Base-by-base conservation (phyloP, 2,329 filamentous ascomycete species). In the Aspergillus niger region DNA sequence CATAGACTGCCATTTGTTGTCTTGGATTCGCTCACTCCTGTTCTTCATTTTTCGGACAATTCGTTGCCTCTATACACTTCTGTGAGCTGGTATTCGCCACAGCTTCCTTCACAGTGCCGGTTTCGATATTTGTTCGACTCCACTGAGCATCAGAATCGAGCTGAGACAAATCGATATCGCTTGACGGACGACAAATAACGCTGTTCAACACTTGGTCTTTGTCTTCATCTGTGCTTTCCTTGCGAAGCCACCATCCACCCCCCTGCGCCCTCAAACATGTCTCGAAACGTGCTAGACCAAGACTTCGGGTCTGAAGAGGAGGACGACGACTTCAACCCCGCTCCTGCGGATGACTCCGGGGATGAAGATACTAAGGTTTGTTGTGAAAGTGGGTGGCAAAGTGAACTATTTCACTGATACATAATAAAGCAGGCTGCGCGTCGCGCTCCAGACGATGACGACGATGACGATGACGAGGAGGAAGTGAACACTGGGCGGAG, bases 281-380 rank as follows among this genome's bases (percentile, higher is more conserved):
- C 77, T 71, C 76, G 77, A 47, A 79, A 80, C 61, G 75, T 84
- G 65, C 67, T 82, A 20, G 78, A 83, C 66, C 77, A 83, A 51
- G 79, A 83, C 64, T 83, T 83, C 59, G 81, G 79, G 30, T 83
- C 82, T 57, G 83, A 85, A 58, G 89, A 90, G 48, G 91, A 95
- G 54, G 92, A 96, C 69, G 89, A 91, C 62, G 90, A 94, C 75
- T 97, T 97, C 83, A 96, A 97, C 75, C 93, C 92, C 54, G 86
- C 84, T 52, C 89, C 89, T 20, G 89, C 86, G 62, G 86, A 91
- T 60, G 72, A 86, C 36, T 95, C 91, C 3, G 91, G 94, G 66
- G 88, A 87, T 53, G 90, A 92, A 62, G 83, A 81, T 65, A 78
- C 80, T 7, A 68, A 72, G 69, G 74, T 78, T 56, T 30, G 65